These are phyloP conservation scores for Debaryomyces nepalensis DNA, from an alignment of 1,139 yeast genomes.

Conservation along the genomic window DNA sequence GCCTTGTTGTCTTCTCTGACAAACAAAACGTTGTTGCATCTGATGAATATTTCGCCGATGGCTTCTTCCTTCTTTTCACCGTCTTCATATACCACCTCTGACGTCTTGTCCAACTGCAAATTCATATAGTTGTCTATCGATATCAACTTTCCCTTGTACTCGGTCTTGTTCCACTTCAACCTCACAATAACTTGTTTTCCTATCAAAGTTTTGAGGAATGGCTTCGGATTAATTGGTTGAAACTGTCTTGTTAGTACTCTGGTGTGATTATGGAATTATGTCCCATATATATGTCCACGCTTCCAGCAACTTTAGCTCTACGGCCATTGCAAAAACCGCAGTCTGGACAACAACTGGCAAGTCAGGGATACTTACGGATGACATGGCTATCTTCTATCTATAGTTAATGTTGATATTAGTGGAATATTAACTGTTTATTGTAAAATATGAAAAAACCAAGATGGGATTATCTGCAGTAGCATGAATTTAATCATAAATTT, in stretches of 20 bases:
- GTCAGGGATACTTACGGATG: constrained; percentile 27
- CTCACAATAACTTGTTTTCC: constrained; percentile 79
- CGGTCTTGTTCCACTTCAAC: constrained; percentile 91
- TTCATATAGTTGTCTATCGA: constrained; percentile 96
- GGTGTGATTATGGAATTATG: not conserved
- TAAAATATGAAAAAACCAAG: constrained; percentile 3
- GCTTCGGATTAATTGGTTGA: constrained; percentile 87
- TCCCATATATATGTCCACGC: no score
- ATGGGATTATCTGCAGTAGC: constrained; percentile 9
- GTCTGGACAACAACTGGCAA: not conserved
- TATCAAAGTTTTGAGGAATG: constrained; percentile 76
- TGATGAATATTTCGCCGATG: constrained; percentile 81
- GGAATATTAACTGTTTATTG: not conserved
- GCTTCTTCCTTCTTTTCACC: constrained; percentile 51
- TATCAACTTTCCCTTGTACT: constrained; percentile 77
- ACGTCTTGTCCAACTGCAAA: constrained; percentile 72
- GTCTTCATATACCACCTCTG: constrained; percentile 58
- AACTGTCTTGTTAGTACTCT: constrained; percentile 42
- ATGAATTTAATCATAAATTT: not conserved
- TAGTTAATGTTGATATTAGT: constrained; percentile 1
- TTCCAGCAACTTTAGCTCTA: no score
- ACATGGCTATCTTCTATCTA: constrained; percentile 17
- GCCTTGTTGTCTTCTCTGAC: constrained; percentile 43
- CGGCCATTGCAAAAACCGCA: no score
- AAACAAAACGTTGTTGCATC: constrained; percentile 81